These are phyloP conservation scores for Acephala macrosclerotiorum DNA, from an alignment of 2,329 filamentous ascomycete genomes.

Conservation along the genomic window DNA sequence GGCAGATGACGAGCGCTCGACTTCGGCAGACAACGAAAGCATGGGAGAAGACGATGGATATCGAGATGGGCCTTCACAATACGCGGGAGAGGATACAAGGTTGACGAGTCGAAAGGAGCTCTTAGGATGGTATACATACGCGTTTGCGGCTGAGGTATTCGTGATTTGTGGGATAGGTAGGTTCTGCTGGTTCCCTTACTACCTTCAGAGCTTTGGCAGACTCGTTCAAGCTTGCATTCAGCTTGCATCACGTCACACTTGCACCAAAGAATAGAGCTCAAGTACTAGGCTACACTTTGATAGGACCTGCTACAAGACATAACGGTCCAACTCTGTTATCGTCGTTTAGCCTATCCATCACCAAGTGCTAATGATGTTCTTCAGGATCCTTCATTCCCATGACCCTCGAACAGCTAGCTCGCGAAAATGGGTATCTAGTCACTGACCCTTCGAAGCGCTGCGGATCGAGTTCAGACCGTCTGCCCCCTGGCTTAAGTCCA, in stretches of 20 bases:
- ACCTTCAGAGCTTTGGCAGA: slow-evolving; percentile 31
- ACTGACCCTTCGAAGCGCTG: slow-evolving; percentile 81
- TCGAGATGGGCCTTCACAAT: slow-evolving; percentile 54
- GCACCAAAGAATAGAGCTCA: background rate
- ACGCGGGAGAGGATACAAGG: slow-evolving; percentile 86
- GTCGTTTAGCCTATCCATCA: background rate
- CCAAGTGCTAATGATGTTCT: slow-evolving; percentile 30
- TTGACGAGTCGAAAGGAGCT: slow-evolving; percentile 88
- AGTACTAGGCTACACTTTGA: background rate
- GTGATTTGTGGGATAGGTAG: slow-evolving; percentile 87
- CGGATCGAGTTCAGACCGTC: slow-evolving; percentile 48
- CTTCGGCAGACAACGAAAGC: slow-evolving; percentile 41
- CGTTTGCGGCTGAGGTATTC: slow-evolving; percentile 95
- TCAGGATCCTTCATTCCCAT: slow-evolving; percentile 94
- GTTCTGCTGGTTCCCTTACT: slow-evolving; percentile 41
- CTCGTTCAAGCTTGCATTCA: background rate
- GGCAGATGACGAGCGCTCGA: slow-evolving; percentile 73
- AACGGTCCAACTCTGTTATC: too few relatives aligned
- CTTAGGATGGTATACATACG: slow-evolving; percentile 93
- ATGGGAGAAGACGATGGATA: slow-evolving; percentile 46
- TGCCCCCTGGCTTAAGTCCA: slow-evolving; percentile 28
- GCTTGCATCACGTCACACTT: background rate
- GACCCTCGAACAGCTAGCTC: slow-evolving; percentile 88
- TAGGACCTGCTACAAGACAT: too few relatives aligned
- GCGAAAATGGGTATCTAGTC: slow-evolving; percentile 88